Evolutionary conservation across 768 basidiomycete species (phyloP), one percentile per base, ranked within the genome.

Genomic region (Strobilomyces echinocephalus): DNA sequence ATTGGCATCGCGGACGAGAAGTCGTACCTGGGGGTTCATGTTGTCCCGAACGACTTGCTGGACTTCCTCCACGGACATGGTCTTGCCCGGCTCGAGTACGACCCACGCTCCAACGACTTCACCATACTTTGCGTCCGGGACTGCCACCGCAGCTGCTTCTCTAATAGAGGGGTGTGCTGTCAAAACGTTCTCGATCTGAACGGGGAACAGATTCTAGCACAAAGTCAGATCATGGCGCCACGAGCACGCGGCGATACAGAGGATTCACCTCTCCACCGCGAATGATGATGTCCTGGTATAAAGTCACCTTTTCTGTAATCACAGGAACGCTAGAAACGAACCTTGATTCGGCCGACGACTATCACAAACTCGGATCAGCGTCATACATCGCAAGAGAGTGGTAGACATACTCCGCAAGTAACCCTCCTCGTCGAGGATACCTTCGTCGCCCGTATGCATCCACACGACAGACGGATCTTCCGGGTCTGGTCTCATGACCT

Each of bases 381-480:
- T 30, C 9, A 39, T 16, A 4, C 18, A 36, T 20, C 33, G 46
- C 46, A 49, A 20, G 18, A 20, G 35, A 49, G 12, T 31, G 14
- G 40, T 20, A 18, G 14, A 72, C 83, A 55, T 60, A 89, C 90
- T 82, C 59, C 71, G 69, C 18, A 92, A 66, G 69, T 91, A 92
- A 2, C 90, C 90, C 49, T 92, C 85, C 49, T 84, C 80, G 59
- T 93, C 90, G 72, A 93, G 78, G 33, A 87, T 83, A 1, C 80
- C 89, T 61, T 90, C 81, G 63, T 93, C 90, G 1, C 90, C 90
- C 0, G 87, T 90, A 67, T 86, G 79, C 83, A 92, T 90, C 90
- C 90, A 92, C 34, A 85, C 60, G 4, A 71, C 78, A 18, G 81
- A 84, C 14, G 74, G 64, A 48, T 79, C 75, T 56, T 82, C 78